Conservation (phyloP, 176 grass and related monocot species). For the Zoysia pacifica region DNA sequence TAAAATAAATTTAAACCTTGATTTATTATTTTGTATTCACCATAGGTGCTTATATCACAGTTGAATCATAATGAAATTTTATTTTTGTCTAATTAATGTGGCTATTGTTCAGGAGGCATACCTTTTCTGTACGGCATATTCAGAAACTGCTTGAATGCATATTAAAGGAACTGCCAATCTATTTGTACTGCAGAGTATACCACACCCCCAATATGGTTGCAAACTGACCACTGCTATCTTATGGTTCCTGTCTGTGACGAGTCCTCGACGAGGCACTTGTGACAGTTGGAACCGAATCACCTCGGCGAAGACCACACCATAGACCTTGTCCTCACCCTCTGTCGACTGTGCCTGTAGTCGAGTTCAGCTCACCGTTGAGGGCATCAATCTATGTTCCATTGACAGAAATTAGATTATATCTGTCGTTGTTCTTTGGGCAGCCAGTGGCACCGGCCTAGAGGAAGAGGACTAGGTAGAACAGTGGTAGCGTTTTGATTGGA, state of each 20-base stretch:
- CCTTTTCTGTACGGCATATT: constrained; percentile 10
- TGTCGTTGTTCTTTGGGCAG: constrained; percentile 25
- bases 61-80: background rate
- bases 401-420: constrained; percentile 37
- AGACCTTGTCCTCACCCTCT: constrained; percentile 35
- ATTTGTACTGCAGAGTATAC: constrained; percentile 42
- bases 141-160: constrained; percentile 2
- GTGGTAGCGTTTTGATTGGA: background rate
- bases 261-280: background rate
- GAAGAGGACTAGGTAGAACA: constrained; percentile 29
- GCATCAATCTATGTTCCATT: constrained; percentile 5
- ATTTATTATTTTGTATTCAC: background rate
- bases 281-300: constrained; percentile 37
- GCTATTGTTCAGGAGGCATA: constrained; percentile 15
- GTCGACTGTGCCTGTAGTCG: constrained; percentile 18
- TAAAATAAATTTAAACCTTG: background rate
- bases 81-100: background rate
- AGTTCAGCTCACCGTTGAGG: constrained; percentile 16
- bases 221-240: background rate
- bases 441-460: background rate
- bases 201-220: constrained; percentile 25
- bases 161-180: constrained; percentile 21
- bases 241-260: background rate
- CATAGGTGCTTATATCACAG: background rate
- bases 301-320: constrained; percentile 39